Evolutionary conservation across 352 stramenopile genomes (phyloP), one percentile per base, ranked within the genome.

Genomic region (Pythium pyrilobum): DNA sequence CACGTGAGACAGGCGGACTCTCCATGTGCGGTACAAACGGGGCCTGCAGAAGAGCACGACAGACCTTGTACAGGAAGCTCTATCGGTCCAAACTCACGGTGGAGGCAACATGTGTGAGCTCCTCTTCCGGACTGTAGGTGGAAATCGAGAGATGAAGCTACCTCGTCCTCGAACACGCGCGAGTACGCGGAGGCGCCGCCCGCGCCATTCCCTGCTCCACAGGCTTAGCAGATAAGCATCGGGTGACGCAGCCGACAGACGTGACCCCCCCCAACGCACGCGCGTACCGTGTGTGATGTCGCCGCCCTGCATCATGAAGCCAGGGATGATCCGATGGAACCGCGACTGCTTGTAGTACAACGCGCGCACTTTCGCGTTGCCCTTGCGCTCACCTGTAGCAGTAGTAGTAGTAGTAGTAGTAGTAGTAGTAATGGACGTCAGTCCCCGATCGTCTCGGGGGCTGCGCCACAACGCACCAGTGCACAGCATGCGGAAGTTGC

Each of bases 241-340:
- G 4, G 44, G 53, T 28, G 7, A 34, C 9, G 43, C 29, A 16
- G 25, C 31, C 18, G 18, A 29, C 38, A 13, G 27, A 16, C 18
- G 58, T 31, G 15, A 29, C 1, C 6, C n/a, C 3, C 28, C 10
- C 20, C 11, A 47, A 20, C 16, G 16, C 23, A 27, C 11, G 6
- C 13, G 18, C 38, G 34, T 53, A 89, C 89, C 92, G 53, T 90
- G 80, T 0, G 88, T 98, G 49, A 88, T 81, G 69, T 98, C 96
- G 11, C 96, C 95, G 23, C 92, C 90, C 71, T 99, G 96, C 70
- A 98, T 96, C 95, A 99, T 99, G 61, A 99, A 99, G 33, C 96
- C 92, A 21, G 96, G 96, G 55, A 99, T 96, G n/a, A 99, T 85
- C n/a, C 96, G 89, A 56, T 99, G 97, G 71, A 99, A 98, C 5